These are phyloP conservation scores for Aspergillus spinulosporus DNA, from an alignment of 2,329 filamentous ascomycete species.

Conservation along the genomic window DNA sequence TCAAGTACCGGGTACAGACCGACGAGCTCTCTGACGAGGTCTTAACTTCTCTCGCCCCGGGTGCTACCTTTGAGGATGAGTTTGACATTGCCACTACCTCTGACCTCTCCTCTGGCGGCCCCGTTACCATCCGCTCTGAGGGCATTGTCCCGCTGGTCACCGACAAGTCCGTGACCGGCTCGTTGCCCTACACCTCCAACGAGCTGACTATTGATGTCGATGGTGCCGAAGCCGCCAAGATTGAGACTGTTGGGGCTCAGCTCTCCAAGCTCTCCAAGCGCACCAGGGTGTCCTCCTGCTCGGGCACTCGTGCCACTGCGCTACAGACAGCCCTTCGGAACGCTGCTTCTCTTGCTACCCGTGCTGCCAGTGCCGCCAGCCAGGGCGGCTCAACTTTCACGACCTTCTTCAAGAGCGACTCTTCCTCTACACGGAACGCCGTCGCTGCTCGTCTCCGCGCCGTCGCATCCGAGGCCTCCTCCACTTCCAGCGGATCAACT, in stretches of 20 bases:
- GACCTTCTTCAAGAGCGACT: constrained; percentile 64
- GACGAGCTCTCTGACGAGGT: constrained; percentile 31
- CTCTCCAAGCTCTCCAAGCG: constrained; percentile 43
- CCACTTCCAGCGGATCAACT: constrained; percentile 51
- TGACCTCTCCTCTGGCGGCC: constrained; percentile 52
- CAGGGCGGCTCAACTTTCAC: constrained; percentile 38
- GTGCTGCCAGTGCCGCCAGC: constrained; percentile 55
- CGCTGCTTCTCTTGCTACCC: constrained; percentile 45
- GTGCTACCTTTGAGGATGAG: constrained; percentile 33
- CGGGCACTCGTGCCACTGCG: constrained; percentile 47
- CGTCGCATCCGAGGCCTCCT: constrained; percentile 58
- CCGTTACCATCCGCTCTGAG: constrained; percentile 53
- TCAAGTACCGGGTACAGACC: constrained; percentile 31
- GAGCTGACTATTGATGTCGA: constrained; percentile 59
- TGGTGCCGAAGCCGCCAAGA: constrained; percentile 54
- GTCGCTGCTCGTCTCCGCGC: constrained; percentile 56
- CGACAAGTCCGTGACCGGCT: constrained; percentile 54
- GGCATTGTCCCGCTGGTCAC: constrained; percentile 55
- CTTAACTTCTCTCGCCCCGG: constrained; percentile 33
- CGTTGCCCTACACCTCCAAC: constrained; percentile 61
- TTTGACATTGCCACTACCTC: constrained; percentile 39
- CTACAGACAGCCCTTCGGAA: constrained; percentile 56
- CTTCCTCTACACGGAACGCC: constrained; percentile 45
- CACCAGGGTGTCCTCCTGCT: constrained; percentile 56
- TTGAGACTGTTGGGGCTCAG: constrained; percentile 48